phyloP scores from a whole-genome alignment of 2,329 filamentous ascomycete species.

The Xylogone sp. region DNA sequence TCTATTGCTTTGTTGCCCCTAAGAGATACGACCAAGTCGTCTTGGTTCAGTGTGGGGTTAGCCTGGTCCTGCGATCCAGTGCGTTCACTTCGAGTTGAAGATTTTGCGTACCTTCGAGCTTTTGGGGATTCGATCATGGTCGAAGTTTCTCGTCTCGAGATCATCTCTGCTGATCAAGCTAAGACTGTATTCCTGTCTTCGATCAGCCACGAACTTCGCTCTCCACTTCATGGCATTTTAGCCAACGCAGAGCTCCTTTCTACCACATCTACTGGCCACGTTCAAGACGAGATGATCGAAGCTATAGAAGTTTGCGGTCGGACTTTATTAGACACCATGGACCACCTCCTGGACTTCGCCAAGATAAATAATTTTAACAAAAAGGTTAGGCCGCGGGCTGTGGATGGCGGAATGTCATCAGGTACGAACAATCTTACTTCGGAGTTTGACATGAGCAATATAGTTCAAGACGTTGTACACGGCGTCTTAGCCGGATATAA shows the following conservation, averaged over 20 bases:
- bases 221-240: conserved; percentile 56
- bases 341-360: conserved; percentile 40
- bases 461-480: conserved; percentile 21
- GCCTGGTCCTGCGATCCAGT: conserved; percentile 40
- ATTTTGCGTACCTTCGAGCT: conserved; percentile 43
- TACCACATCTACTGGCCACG: conserved; percentile 39
- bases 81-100: conserved; percentile 38
- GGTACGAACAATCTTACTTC: neutral
- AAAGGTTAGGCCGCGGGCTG: conserved; percentile 1
- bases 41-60: conserved; percentile 46
- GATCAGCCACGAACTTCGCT: conserved; percentile 57
- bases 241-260: conserved; percentile 47
- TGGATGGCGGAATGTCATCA: neutral
- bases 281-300: conserved; percentile 41
- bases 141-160: conserved; percentile 47
- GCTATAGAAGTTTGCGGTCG: conserved; percentile 46
- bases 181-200: conserved; percentile 56
- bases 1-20: conserved; percentile 43
- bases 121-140: conserved; percentile 54
- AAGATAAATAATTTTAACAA: conserved; percentile 11
- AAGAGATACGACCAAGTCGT: conserved; percentile 39
- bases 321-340: conserved; percentile 47
- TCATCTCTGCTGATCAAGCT: conserved; percentile 30
- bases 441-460: conserved; percentile 13
- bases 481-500: conserved; percentile 18